These are phyloP conservation scores for Graphium sp. DNA, from an alignment of 2,329 filamentous ascomycete species.

Conservation along the genomic window DNA sequence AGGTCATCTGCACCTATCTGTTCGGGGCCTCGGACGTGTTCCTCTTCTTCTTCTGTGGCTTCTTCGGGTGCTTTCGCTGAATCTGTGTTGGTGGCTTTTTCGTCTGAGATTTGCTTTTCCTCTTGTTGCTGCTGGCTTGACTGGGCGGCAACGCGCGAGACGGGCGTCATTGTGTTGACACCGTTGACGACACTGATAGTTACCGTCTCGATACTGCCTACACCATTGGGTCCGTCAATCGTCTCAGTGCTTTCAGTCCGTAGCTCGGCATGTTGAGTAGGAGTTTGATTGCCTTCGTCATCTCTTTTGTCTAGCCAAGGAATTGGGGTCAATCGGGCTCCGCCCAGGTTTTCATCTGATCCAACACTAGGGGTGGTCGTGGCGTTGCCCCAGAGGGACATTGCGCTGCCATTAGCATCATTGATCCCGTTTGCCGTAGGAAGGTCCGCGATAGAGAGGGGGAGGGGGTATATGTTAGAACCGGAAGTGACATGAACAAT, in stretches of 20 bases:
- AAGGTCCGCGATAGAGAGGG: no score
- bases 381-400: constrained; percentile 30
- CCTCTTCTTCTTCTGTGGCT: constrained; percentile 39
- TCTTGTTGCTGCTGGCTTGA: constrained; percentile 9
- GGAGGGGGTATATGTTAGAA: constrained; percentile 67
- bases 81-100: no score
- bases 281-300: constrained; percentile 9
- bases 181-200: constrained; percentile 62
- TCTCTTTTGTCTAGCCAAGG: constrained; percentile 55
- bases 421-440: constrained; percentile 33
- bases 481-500: constrained; percentile 80
- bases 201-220: constrained; percentile 67
- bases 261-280: constrained; percentile 37
- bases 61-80: no score
- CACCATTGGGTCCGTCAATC: constrained; percentile 65
- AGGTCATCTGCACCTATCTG: constrained; percentile 76
- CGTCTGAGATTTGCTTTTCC: constrained; percentile 11
- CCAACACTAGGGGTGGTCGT: constrained; percentile 38
- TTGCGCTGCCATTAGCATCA: constrained; percentile 43
- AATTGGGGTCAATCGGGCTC: constrained; percentile 83
- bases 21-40: constrained; percentile 72
- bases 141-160: constrained; percentile 8
- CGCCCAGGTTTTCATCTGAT: constrained; percentile 77
- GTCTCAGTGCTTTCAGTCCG: constrained; percentile 64
- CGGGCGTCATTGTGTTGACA: no score